Evolutionary conservation across 768 basidiomycete genomes (phyloP), one percentile per base, ranked within the genome.

Genomic region (Tylopilus rubrobrunneus): DNA sequence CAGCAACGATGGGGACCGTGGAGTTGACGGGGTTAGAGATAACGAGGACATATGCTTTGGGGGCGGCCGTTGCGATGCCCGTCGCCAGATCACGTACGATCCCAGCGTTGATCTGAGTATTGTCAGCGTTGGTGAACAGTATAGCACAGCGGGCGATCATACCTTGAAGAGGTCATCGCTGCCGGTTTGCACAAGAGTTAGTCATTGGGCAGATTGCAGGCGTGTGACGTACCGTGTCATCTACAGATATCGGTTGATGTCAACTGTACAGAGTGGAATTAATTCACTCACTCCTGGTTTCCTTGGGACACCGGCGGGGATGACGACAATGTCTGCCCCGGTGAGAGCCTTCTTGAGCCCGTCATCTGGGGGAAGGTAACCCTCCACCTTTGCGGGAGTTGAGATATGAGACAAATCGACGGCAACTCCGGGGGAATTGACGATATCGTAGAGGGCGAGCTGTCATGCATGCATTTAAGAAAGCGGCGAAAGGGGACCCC

Each of bases 11-110:
- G 45, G 97, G 97, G 37, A 98, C 96, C 37, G 97, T 98, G 41
- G 96, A 98, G 83, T 99, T 98, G 69, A 99, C 96, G 31, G 97
- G 97, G 79, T 99, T 99, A 63, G 97, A 96, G 72, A 99, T 98
- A 61, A 99, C 94, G 46, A 94, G 83, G 43, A 98, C 83, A 64
- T 89, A 87, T 21, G 97, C 97, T 67, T 93, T 94, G 55, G 96
- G 96, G 41, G 84, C 83, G 46, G 74, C 68, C 15, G 80, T 84
- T 15, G 96, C 95, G 63, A 94, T 90, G 31, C 90, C 94, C 34
- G 83, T 87, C 15, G 95, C 96, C 55, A 99, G 84, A 65, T 92
- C 92, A 62, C 86, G 86, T 54, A 98, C 89, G 69, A 99, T 99
- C 45, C 93, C 93, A 52, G 92, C 97, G 74, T 99, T 99, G 79